Conservation (phyloP, 345 rosid species). For the Pelargonium nanum region DNA sequence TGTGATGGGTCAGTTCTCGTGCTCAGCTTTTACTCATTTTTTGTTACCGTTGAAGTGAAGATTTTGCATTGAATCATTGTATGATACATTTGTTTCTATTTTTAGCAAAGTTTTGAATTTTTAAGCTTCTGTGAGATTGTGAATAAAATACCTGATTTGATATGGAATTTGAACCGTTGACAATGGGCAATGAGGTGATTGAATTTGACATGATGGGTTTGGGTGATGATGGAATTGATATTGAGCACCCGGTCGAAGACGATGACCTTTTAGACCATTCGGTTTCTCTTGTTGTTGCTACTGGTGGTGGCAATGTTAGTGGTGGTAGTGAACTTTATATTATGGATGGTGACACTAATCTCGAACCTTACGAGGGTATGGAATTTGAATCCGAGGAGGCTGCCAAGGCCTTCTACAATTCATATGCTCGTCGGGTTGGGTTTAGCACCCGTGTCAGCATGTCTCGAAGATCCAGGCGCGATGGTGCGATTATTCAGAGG, state of each 20-base stretch:
- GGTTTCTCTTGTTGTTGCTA: conserved; percentile 6
- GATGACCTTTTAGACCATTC: conserved; percentile 23
- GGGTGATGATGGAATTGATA: conserved; percentile 24
- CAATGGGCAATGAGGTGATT: conserved; percentile 39
- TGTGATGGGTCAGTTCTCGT: neutral
- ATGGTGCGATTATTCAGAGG: conserved; percentile 45
- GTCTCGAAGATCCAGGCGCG: conserved; percentile 45
- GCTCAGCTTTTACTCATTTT: neutral
- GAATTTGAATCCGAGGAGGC: conserved; percentile 50
- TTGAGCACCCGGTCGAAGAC: conserved; percentile 30
- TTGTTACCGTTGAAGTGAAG: neutral
- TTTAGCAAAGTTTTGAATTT: neutral
- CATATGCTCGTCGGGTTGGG: conserved; percentile 47
- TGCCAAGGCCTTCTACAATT: conserved; percentile 45
- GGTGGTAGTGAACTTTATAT: conserved; percentile 23
- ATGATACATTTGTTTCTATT: neutral
- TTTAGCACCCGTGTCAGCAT: conserved; percentile 51
- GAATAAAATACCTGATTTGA: neutral
- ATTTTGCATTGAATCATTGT: no score
- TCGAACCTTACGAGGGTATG: conserved; percentile 49
- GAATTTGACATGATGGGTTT: conserved; percentile 40
- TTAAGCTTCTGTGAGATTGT: neutral
- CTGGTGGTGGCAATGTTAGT: conserved; percentile 3
- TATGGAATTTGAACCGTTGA: neutral
- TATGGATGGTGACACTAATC: conserved; percentile 35